Base-by-base conservation (phyloP, 768 basidiomycete genomes). In the Infundibulicybe gibba region DNA sequence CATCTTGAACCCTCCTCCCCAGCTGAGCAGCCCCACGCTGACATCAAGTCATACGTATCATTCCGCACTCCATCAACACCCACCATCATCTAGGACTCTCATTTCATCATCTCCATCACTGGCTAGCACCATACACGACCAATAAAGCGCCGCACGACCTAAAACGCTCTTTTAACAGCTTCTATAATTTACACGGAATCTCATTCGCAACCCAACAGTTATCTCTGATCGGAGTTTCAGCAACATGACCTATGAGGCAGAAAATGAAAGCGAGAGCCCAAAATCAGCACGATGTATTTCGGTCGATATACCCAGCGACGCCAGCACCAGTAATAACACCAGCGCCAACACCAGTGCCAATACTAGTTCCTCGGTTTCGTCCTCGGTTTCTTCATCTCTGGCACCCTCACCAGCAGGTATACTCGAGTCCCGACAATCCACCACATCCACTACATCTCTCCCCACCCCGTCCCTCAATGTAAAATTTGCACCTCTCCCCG, bases 401-500 rank as follows among this genome's bases (percentile, higher is more conserved):
- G 64, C 66, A n/a, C 64, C 72, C 47, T 65, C 74, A 6, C 63
- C 68, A 20, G 63, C 69, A 15, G 68, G 71, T 39, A 25, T 57
- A 20, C 34, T 44, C n/a, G 43, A 46, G 21, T 40, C 31, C 43
- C 17, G 45, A 13, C 14, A 40, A 30, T 39, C 32, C 30, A 45
- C 40, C 11, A 41, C 32, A 32, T 56, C 56, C 11, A 43, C 39
- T 12, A 40, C 56, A 19, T 57, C 58, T 6, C 45, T 60, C 13
- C 52, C 51, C 32, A 37, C 55, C 13, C 60, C 55, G 11, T 51
- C 45, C 14, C 57, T 68, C 33, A 73, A 65, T 42, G 73, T 85
- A 38, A 75, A 69, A 51, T 85, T 85, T 45, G 82, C 82, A 1
- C 82, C 82, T 0, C 63, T 85, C 17, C 82, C 82, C 1, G 66